Evolutionary conservation across 805 yeast genomes (phyloP).

Genomic region (Barnettozyma pratensis): DNA sequence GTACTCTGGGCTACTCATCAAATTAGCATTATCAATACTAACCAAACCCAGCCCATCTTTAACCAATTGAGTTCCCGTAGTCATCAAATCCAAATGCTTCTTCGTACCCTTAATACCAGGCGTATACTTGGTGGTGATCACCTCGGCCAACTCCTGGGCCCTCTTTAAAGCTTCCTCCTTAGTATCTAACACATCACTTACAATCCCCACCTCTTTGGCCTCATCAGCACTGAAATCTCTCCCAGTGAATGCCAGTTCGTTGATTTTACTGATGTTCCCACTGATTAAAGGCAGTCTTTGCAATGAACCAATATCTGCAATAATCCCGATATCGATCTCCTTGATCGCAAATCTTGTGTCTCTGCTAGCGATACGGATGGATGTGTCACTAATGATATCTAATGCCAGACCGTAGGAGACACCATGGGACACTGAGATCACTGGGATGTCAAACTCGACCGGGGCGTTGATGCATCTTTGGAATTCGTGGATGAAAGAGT

Average conservation of each 20-base stretch:
- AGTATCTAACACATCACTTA: constrained; percentile 41
- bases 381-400: constrained; percentile 56
- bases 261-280: constrained; percentile 51
- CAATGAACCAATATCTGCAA: constrained; percentile 76
- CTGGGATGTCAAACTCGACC: constrained; percentile 46
- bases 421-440: constrained; percentile 66
- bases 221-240: constrained; percentile 47
- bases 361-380: constrained; percentile 50
- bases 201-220: constrained; percentile 51
- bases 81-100: constrained; percentile 40
- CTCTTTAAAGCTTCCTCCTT: constrained; percentile 43
- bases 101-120: constrained; percentile 69
- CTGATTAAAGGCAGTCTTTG: constrained; percentile 57
- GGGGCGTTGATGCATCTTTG: constrained; percentile 52
- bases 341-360: constrained; percentile 54
- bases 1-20: constrained; percentile 14
- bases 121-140: constrained; percentile 40
- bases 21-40: constrained; percentile 45
- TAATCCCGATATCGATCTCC: constrained; percentile 68
- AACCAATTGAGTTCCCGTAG: constrained; percentile 31
- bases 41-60: constrained; percentile 45
- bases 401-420: constrained; percentile 59
- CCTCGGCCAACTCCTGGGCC: constrained; percentile 43
- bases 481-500: constrained; percentile 43
- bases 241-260: constrained; percentile 60